These are phyloP conservation scores for Penicillium decumbens DNA, from an alignment of 2,329 filamentous ascomycete species.

Conservation along the genomic window DNA sequence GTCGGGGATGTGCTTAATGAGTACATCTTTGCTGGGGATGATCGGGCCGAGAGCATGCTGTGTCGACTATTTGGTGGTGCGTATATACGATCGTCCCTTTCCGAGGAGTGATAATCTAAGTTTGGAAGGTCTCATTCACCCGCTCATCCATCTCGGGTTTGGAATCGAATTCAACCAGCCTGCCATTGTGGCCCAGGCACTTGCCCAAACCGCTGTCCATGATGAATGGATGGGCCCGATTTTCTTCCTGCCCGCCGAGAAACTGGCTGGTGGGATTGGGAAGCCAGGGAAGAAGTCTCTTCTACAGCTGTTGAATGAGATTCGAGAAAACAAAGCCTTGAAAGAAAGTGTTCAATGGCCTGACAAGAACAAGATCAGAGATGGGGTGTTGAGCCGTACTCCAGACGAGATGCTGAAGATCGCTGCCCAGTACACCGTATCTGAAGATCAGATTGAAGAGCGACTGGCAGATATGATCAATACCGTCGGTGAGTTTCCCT, in stretches of 20 bases:
- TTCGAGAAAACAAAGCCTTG: conserved; percentile 55
- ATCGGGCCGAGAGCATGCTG: conserved; percentile 64
- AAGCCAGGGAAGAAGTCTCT: conserved; percentile 42
- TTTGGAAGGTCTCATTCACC: conserved; percentile 61
- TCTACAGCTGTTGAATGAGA: conserved; percentile 58
- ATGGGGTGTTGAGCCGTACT: conserved; percentile 63
- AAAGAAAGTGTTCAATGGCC: conserved; percentile 48
- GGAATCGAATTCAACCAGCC: conserved; percentile 79
- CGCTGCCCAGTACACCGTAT: conserved; percentile 56
- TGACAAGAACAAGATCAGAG: conserved; percentile 61
- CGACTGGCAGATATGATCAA: conserved; percentile 68
- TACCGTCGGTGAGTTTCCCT: conserved; percentile 44
- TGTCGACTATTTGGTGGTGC: conserved; percentile 61
- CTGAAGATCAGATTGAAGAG: conserved; percentile 53
- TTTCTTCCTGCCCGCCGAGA: conserved; percentile 48
- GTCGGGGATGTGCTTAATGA: conserved; percentile 60
- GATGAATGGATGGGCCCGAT: conserved; percentile 48
- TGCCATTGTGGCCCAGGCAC: conserved; percentile 71
- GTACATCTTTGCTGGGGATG: conserved; percentile 64
- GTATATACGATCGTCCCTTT: conserved; percentile 6
- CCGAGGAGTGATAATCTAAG: too few species aligned
- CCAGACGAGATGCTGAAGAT: conserved; percentile 59
- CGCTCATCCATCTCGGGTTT: conserved; percentile 79
- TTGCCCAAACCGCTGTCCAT: conserved; percentile 73
- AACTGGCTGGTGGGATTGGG: conserved; percentile 30